These are phyloP conservation scores for Eutrema yunnanense DNA, from an alignment of 345 rosid species.

Conservation along the genomic window DNA sequence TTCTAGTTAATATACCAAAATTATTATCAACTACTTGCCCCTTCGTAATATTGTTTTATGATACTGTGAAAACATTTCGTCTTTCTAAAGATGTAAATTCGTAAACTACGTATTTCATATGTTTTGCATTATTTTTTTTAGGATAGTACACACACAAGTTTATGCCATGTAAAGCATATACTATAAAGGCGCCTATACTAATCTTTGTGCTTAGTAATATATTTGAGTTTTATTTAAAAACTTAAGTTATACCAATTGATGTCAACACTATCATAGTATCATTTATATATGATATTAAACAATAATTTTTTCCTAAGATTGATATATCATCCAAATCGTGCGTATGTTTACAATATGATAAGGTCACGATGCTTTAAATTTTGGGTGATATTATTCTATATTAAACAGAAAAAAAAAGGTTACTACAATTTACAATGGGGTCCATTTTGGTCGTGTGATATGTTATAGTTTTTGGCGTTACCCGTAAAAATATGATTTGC, in stretches of 20 bases:
- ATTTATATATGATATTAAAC: not conserved
- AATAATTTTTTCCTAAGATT: not conserved
- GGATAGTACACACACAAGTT: not conserved
- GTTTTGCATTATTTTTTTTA: not conserved
- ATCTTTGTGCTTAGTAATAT: conserved; percentile 8
- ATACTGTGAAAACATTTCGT: not conserved
- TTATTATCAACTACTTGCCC: not conserved
- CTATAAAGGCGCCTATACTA: conserved; percentile 21
- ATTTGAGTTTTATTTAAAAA: not conserved
- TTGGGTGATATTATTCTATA: not conserved
- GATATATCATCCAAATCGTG: conserved; percentile 20
- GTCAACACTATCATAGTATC: conserved; percentile 12
- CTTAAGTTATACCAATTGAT: conserved; percentile 1
- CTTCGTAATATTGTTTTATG: not conserved
- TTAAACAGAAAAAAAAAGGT: not conserved
- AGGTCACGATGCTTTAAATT: conserved; percentile 16
- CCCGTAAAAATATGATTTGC: conserved; percentile 15
- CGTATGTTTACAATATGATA: conserved; percentile 3
- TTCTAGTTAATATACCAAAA: not conserved
- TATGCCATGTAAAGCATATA: not conserved
- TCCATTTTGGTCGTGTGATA: conserved; percentile 23
- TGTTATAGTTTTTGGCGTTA: too few species aligned
- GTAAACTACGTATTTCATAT: not conserved
- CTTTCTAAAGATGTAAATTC: not conserved
- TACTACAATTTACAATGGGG: not conserved